Conservation (phyloP, 2,329 filamentous ascomycete species). For the Talaromyces atroroseus region DNA sequence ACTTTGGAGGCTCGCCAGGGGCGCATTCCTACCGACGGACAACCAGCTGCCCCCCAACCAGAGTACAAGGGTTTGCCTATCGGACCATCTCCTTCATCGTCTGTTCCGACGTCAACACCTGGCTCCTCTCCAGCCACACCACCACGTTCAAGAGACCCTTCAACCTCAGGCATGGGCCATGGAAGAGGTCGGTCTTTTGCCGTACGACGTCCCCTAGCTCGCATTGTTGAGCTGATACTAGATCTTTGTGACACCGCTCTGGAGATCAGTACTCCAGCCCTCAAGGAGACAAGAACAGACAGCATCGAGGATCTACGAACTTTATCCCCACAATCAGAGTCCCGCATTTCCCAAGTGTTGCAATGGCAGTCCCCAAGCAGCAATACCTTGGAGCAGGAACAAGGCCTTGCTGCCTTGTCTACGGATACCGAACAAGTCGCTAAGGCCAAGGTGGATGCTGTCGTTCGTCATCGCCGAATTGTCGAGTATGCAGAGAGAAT, state of each 20-base stretch:
- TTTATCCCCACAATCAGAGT: constrained; percentile 93
- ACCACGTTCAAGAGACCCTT: constrained; percentile 63
- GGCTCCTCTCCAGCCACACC: constrained; percentile 63
- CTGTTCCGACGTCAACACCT: constrained; percentile 64
- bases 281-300: constrained; percentile 71
- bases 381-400: constrained; percentile 87
- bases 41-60: constrained; percentile 53
- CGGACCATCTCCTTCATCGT: constrained; percentile 63
- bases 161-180: constrained; percentile 66
- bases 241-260: constrained; percentile 94
- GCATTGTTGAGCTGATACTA: constrained; percentile 89
- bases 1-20: constrained; percentile 65
- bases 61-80: constrained; percentile 89
- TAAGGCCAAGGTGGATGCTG: constrained; percentile 84
- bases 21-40: constrained; percentile 32
- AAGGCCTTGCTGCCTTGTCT: constrained; percentile 80
- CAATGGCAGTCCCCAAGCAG: constrained; percentile 95
- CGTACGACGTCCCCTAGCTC: constrained; percentile 77
- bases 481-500: constrained; percentile 96
- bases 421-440: constrained; percentile 81
- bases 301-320: constrained; percentile 74
- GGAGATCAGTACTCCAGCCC: constrained; percentile 87
- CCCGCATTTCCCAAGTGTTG: constrained; percentile 84
- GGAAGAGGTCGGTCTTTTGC: constrained; percentile 81
- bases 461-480: constrained; percentile 84